These are phyloP conservation scores for Pelargonium hybrid DNA, from an alignment of 441 rosid species.

Conservation along the genomic window DNA sequence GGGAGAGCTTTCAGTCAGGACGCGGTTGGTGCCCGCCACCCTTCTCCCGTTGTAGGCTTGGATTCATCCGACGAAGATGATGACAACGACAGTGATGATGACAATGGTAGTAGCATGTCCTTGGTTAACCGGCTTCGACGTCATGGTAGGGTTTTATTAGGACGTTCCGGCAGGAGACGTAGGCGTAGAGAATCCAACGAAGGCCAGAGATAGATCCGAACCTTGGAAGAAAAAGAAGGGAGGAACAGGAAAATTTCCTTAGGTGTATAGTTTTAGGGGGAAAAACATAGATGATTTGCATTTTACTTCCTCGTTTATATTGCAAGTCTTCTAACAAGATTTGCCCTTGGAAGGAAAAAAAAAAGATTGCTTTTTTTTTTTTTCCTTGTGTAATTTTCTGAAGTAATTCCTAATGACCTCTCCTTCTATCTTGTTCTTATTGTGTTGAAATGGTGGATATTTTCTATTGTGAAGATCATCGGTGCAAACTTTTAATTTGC, in stretches of 20 bases:
- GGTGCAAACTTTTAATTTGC: conserved; percentile 19
- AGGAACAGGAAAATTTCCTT: neutral
- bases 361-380: conserved; percentile 12
- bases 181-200: conserved; percentile 14
- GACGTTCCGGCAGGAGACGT: conserved; percentile 20
- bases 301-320: neutral
- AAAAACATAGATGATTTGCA: neutral
- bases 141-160: conserved; percentile 18
- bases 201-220: conserved; percentile 2
- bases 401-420: conserved; percentile 17
- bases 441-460: conserved; percentile 2
- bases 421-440: neutral
- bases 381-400: conserved; percentile 17
- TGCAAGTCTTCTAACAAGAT: neutral
- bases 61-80: conserved; percentile 13
- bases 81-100: conserved; percentile 8
- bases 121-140: conserved; percentile 19
- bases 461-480: conserved; percentile 14
- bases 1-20: neutral
- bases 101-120: conserved; percentile 8
- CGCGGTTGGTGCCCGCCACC: conserved; percentile 12
- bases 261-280: neutral
- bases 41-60: conserved; percentile 4
- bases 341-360: neutral
- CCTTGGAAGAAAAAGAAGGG: neutral